Evolutionary conservation across 2,329 filamentous ascomycete species (phyloP).

Genomic region (Stachybotrys echinatus): DNA sequence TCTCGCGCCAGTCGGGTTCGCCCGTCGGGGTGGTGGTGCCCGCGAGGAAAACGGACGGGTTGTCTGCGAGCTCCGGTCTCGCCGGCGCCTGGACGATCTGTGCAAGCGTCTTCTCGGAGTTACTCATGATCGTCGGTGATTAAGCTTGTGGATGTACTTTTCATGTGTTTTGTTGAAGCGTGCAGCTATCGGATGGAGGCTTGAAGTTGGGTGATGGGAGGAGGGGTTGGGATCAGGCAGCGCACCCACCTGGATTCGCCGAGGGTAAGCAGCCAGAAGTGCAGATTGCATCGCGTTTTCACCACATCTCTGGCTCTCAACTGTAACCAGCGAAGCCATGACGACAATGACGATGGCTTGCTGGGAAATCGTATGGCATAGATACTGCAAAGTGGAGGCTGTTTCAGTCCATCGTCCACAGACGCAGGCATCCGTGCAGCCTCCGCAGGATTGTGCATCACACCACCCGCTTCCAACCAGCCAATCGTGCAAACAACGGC

Average conservation of each 20-base stretch:
- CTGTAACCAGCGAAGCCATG: neutral
- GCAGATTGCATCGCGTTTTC: neutral
- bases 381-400: no score
- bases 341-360: no score
- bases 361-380: no score
- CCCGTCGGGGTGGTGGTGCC: constrained; percentile 44
- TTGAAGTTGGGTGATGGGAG: neutral
- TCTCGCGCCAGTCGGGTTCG: constrained; percentile 45
- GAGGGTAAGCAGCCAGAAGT: neutral
- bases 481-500: no score
- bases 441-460: no score
- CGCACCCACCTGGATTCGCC: neutral
- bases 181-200: neutral
- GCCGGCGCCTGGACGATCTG: constrained; percentile 25
- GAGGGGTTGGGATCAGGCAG: neutral
- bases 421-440: no score
- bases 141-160: no score
- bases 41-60: constrained; percentile 48
- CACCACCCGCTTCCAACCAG: no score
- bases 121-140: neutral
- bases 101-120: neutral
- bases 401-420: no score
- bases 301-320: neutral
- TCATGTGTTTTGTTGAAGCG: no score
- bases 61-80: constrained; percentile 7